Percentiles rank a stretch among this genome's conserved stretches.
These are phyloP conservation scores for Coemansia sp. DNA, from an alignment of 192 early-diverging fungal species.

Conservation along the genomic window DNA sequence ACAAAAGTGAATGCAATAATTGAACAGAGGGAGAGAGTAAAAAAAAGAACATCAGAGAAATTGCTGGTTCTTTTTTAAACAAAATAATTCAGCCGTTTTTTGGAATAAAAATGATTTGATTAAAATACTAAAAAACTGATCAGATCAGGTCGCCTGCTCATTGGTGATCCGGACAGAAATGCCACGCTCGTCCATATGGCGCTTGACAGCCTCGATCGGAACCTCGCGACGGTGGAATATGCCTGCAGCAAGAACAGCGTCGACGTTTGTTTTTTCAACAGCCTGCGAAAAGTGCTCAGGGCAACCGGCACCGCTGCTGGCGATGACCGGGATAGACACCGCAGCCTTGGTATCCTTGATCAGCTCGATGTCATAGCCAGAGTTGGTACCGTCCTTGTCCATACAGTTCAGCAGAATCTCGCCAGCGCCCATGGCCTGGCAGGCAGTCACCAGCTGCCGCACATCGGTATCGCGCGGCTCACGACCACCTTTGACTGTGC, in stretches of 20 bases:
- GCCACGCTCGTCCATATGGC: conserved; percentile 56
- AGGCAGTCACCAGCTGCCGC: conserved; percentile 81
- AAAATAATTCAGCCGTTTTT: too few species aligned
- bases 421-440: conserved; percentile 89
- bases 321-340: conserved; percentile 96
- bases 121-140: background rate
- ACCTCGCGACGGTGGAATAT: conserved; percentile 98
- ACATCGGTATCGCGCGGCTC: conserved; percentile 96
- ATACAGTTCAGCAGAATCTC: conserved; percentile 99
- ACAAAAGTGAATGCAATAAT: too few species aligned
- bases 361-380: conserved; percentile 91
- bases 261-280: conserved; percentile 81
- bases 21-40: background rate
- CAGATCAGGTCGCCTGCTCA: background rate
- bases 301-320: conserved; percentile 89
- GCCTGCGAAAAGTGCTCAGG: conserved; percentile 87
- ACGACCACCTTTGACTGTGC: conserved; percentile 96
- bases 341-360: conserved; percentile 74
- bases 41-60: background rate
- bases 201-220: conserved; percentile 84
- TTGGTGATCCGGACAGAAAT: conserved; percentile 55
- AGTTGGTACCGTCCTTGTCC: conserved; percentile 98
- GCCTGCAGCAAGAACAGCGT: conserved; percentile 96
- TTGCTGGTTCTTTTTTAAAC: background rate
- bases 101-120: background rate